phyloP scores from a whole-genome alignment of 2,329 filamentous ascomycete species.

The Trichoderma guizhouense region DNA sequence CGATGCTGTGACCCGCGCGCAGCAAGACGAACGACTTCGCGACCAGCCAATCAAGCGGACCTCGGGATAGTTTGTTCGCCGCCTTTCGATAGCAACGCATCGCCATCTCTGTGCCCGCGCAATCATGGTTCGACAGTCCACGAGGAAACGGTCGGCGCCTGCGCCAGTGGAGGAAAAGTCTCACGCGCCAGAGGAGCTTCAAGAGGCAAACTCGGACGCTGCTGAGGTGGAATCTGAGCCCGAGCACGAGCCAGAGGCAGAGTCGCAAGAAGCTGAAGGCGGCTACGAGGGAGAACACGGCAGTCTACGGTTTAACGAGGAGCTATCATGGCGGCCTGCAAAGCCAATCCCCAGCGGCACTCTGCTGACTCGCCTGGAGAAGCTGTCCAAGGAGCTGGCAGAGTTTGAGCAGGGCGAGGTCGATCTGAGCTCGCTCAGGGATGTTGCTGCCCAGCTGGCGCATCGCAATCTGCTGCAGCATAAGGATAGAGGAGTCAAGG shows the following conservation, averaged over 20 bases:
- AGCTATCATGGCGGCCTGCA: conserved; percentile 86
- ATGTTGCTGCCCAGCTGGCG: conserved; percentile 81
- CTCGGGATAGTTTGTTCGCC: conserved; percentile 14
- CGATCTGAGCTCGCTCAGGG: conserved; percentile 76
- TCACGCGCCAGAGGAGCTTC: not conserved
- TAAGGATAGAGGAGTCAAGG: conserved; percentile 90
- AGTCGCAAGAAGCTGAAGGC: conserved; percentile 18
- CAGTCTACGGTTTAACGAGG: conserved; percentile 74
- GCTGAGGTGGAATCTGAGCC: conserved; percentile 6
- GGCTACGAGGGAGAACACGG: conserved; percentile 30
- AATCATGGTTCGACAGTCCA: conserved; percentile 37
- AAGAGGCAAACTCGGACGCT: conserved; percentile 6
- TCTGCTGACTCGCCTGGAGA: conserved; percentile 75
- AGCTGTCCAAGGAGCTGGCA: conserved; percentile 76
- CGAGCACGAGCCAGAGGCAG: conserved; percentile 28
- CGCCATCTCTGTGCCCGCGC: conserved; percentile 21
- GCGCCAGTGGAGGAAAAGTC: conserved; percentile 10
- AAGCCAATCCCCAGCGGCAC: conserved; percentile 82
- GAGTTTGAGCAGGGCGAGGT: conserved; percentile 84
- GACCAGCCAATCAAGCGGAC: conserved; percentile 20
- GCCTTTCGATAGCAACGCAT: conserved; percentile 9
- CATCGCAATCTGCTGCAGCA: conserved; percentile 79
- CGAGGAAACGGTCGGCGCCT: conserved; percentile 25
- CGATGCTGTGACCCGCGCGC: conserved; percentile 26
- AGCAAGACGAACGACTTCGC: conserved; percentile 22